A percentile compares a stretch with the other conserved stretches of the same genome.
Conservation (phyloP, 2,329 filamentous ascomycete species). For the Bipolaris zeicola region DNA sequence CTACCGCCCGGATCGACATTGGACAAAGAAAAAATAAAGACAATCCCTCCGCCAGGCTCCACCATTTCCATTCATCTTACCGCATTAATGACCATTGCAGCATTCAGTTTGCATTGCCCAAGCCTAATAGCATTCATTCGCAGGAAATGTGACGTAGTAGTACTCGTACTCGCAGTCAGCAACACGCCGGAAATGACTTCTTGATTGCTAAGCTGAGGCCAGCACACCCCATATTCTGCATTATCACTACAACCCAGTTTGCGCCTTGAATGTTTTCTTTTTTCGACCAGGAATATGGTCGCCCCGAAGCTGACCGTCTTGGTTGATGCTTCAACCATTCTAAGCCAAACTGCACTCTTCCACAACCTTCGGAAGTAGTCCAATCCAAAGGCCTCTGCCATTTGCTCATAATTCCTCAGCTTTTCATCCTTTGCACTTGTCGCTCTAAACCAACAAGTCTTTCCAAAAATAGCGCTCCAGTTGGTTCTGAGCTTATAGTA, state of each 20-base stretch:
- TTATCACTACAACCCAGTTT: conserved; percentile 13
- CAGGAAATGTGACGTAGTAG: conserved; percentile 1
- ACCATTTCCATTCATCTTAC: neutral
- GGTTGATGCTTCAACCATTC: neutral
- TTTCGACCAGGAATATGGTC: neutral
- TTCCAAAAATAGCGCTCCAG: neutral
- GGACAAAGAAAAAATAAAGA: neutral
- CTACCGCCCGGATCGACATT: neutral
- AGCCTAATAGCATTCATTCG: neutral
- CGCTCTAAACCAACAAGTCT: neutral
- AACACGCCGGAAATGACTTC: neutral
- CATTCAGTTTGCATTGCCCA: neutral
- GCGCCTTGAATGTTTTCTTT: neutral
- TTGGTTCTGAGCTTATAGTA: neutral
- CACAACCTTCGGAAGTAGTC: neutral
- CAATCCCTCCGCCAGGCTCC: neutral
- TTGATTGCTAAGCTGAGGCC: neutral
- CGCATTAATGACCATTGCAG: neutral
- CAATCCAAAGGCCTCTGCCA: neutral
- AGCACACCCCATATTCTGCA: conserved; percentile 5
- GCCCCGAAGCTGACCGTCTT: neutral
- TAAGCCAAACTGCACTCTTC: neutral
- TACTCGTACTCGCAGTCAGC: neutral
- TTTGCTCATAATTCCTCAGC: neutral
- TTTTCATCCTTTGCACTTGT: neutral